Base-by-base conservation (phyloP, 805 yeast species). In the Metschnikowia koreensis region DNA sequence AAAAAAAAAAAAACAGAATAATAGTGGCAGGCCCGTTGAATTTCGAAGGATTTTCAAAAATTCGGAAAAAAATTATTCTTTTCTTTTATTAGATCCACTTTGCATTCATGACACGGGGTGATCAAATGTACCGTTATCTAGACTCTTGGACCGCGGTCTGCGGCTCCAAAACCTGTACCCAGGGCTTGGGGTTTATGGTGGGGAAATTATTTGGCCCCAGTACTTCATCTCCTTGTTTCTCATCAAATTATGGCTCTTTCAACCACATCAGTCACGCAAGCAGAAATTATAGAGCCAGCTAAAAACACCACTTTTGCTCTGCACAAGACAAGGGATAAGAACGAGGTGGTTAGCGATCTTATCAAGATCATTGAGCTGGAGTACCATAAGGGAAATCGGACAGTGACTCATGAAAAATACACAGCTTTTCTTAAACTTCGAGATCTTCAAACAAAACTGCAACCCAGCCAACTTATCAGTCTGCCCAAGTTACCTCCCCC, bases 351-450 rank as follows among this genome's bases (percentile, higher is more conserved):
- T 17, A 33, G 48, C 12, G 49, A 54, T 28, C 46, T 53, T 31
- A 40, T 53, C 16, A 58, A 57, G 47, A 50, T 74, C 44, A 75
- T 75, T 13, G 67, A 69, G 49, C 65, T 64, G 54, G 78, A 74
- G 57, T 71, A 70, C 48, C 58, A 61, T 46, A 66, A 56, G 43
- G 79, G 79, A 10, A 74, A 74, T 53, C 62, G 53, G 22, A 62
- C 75, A 15, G 65, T 74, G 10, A 70, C 77, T 6, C 59, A 64
- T 40, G 76, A 72, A 13, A 73, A 73, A 49, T 59, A 74, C 49
- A 57, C 64, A 48, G 66, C 68, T 17, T 57, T 74, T 38, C 58
- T 68, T 38, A 57, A 59, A 37, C 68, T 62, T 53, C 67, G 68
- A 29, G 55, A 58, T 5, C 49, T 58, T 6, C 62, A 62, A 28